A percentile compares a stretch with the other conserved stretches of the same genome.
Evolutionary conservation across 1,284 basidiomycete species (phyloP).

Genomic region (Hemileia vastatrix): DNA sequence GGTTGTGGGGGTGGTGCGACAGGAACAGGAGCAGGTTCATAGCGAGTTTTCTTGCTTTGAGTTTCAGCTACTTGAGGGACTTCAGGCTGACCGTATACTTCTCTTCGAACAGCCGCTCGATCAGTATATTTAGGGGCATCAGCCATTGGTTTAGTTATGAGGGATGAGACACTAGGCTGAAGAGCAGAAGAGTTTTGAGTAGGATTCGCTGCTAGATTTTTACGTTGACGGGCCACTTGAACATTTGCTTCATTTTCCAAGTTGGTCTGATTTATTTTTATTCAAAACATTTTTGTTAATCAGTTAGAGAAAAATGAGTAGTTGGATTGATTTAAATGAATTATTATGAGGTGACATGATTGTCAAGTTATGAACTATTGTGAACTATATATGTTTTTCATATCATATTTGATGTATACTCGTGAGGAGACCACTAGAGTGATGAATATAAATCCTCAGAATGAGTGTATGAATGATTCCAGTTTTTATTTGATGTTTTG

Average conservation of each 20-base stretch:
- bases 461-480: too few relatives aligned
- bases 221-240: slow-evolving; percentile 58
- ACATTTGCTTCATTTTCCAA: slow-evolving; percentile 27
- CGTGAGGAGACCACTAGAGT: too few relatives aligned
- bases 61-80: slow-evolving; percentile 55
- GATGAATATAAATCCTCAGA: too few relatives aligned
- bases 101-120: slow-evolving; percentile 74
- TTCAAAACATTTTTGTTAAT: background rate
- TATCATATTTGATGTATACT: too few relatives aligned
- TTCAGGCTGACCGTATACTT: slow-evolving; percentile 80
- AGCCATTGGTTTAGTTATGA: slow-evolving; percentile 43
- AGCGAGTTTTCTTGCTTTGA: slow-evolving; percentile 7
- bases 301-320: background rate
- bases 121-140: slow-evolving; percentile 71
- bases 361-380: background rate
- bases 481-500: too few relatives aligned
- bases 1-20: slow-evolving; percentile 7
- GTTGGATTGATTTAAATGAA: background rate
- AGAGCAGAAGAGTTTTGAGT: background rate
- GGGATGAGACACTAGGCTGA: background rate
- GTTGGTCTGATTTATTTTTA: slow-evolving; percentile 28
- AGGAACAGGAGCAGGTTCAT: slow-evolving; percentile 18
- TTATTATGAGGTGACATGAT: background rate
- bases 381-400: too few relatives aligned
- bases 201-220: slow-evolving; percentile 33